These are phyloP conservation scores for Rhynchosporium agropyri DNA, from an alignment of 2,329 filamentous ascomycete genomes.

Conservation along the genomic window DNA sequence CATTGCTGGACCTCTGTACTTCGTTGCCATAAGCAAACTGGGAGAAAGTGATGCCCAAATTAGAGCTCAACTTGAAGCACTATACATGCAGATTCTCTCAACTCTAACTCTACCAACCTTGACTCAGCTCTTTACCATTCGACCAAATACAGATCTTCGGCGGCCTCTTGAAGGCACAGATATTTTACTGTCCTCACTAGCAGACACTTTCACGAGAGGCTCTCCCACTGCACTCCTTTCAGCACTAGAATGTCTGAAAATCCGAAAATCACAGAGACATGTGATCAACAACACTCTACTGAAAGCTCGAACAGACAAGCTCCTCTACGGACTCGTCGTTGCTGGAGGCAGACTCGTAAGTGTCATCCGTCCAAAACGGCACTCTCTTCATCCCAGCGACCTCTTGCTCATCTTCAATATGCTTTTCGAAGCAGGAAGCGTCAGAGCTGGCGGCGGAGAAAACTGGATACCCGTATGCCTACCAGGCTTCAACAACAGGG, in stretches of 20 bases:
- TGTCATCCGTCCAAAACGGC: slow-evolving; percentile 89
- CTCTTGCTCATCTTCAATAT: slow-evolving; percentile 98
- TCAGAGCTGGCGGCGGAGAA: slow-evolving; percentile 90
- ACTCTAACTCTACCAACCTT: slow-evolving; percentile 89
- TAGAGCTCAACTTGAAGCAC: slow-evolving; percentile 81
- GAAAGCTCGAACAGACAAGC: slow-evolving; percentile 72
- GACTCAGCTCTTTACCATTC: slow-evolving; percentile 81
- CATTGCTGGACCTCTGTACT: slow-evolving; percentile 84
- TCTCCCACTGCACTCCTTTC: slow-evolving; percentile 88
- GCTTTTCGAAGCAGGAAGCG: slow-evolving; percentile 92
- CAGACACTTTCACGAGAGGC: slow-evolving; percentile 91
- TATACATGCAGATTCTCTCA: slow-evolving; percentile 98
- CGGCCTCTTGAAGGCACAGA: slow-evolving; percentile 91
- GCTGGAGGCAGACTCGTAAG: slow-evolving; percentile 92
- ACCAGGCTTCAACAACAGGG: slow-evolving; percentile 94
- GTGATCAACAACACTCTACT: slow-evolving; percentile 86
- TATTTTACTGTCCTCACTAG: slow-evolving; percentile 83
- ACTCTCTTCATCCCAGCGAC: slow-evolving; percentile 93
- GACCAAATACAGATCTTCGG: slow-evolving; percentile 91
- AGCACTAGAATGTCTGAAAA: slow-evolving; percentile 87
- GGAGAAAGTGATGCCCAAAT: slow-evolving; percentile 92
- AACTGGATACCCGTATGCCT: slow-evolving; percentile 97
- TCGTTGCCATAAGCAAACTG: slow-evolving; percentile 89
- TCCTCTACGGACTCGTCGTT: slow-evolving; percentile 92
- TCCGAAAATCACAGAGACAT: slow-evolving; percentile 84